phyloP scores from a whole-genome alignment of 1,284 basidiomycete species.

The Apiotrichum brassicae region DNA sequence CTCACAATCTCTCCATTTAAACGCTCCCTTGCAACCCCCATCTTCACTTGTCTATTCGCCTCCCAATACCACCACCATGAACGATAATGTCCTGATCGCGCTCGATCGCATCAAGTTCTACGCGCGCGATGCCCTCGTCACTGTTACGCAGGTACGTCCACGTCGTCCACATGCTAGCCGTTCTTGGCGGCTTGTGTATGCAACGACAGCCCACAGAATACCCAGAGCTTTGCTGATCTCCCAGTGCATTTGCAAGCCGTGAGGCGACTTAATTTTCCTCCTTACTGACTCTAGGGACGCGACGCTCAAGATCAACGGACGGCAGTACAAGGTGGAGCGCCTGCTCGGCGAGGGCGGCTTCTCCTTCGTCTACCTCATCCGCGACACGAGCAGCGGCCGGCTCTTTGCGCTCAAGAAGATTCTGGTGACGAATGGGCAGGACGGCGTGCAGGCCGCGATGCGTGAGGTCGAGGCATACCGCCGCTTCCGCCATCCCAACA shows the following conservation, averaged over 20 bases:
- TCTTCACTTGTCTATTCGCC: too few species aligned
- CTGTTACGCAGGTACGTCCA: constrained; percentile 32
- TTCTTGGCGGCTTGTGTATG: too few species aligned
- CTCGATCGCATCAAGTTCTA: constrained; percentile 40
- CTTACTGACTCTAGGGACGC: constrained; percentile 32
- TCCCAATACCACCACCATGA: constrained; percentile 19
- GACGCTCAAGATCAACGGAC: constrained; percentile 86
- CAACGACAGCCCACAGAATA: too few species aligned
- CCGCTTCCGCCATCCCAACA: constrained; percentile 68
- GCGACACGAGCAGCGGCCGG: constrained; percentile 59
- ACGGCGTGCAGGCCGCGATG: constrained; percentile 57
- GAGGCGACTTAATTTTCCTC: constrained; percentile 8
- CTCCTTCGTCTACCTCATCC: constrained; percentile 88
- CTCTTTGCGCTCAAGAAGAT: constrained; percentile 94
- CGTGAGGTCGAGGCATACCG: constrained; percentile 84
- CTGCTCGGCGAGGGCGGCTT: constrained; percentile 92
- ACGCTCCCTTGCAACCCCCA: too few species aligned
- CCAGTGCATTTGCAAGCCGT: constrained; percentile 48
- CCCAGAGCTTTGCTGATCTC: too few species aligned
- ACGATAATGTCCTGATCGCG: constrained; percentile 36
- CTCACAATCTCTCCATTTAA: too few species aligned
- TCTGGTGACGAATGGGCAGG: constrained; percentile 66
- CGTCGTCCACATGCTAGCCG: too few species aligned
- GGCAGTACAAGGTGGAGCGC: constrained; percentile 82
- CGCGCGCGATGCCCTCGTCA: constrained; percentile 30